A percentile compares a stretch with the other conserved stretches of the same genome.
Evolutionary conservation across 805 yeast genomes (phyloP).

Genomic region (Candida golubevii): DNA sequence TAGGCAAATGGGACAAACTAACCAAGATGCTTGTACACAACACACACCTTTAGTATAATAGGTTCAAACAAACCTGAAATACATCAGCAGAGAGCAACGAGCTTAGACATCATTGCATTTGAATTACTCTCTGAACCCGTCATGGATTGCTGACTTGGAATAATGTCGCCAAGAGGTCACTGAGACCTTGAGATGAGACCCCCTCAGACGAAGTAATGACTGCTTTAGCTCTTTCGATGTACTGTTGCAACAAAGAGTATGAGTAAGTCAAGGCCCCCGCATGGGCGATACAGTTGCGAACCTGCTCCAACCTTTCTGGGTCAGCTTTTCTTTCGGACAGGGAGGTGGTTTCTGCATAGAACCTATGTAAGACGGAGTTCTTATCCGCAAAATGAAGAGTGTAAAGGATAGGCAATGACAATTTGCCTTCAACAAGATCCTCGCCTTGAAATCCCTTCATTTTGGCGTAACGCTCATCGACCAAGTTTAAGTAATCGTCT

Average conservation of each 20-base stretch:
- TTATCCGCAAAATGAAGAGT: constrained; percentile 7
- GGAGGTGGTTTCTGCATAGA: constrained; percentile 18
- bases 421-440: constrained; percentile 86
- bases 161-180: constrained; percentile 1
- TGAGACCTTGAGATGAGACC: background rate
- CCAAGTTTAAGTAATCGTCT: constrained; percentile 77
- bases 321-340: constrained; percentile 12
- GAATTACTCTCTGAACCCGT: too few relatives aligned
- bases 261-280: constrained; percentile 27
- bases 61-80: too few relatives aligned
- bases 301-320: constrained; percentile 7
- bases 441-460: constrained; percentile 73
- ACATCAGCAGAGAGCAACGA: too few relatives aligned
- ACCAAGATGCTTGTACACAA: constrained; percentile 1
- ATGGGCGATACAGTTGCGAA: constrained; percentile 2
- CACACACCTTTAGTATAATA: constrained; percentile 3
- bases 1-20: constrained; percentile 12
- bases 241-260: constrained; percentile 19
- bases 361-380: constrained; percentile 20
- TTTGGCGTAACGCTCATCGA: constrained; percentile 44
- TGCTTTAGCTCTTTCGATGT: constrained; percentile 19
- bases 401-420: constrained; percentile 82
- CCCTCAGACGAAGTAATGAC: background rate
- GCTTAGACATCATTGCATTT: too few relatives aligned
- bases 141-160: background rate